These are phyloP conservation scores for Xylaria sp. DNA, from an alignment of 2,329 filamentous ascomycete genomes.

Conservation along the genomic window DNA sequence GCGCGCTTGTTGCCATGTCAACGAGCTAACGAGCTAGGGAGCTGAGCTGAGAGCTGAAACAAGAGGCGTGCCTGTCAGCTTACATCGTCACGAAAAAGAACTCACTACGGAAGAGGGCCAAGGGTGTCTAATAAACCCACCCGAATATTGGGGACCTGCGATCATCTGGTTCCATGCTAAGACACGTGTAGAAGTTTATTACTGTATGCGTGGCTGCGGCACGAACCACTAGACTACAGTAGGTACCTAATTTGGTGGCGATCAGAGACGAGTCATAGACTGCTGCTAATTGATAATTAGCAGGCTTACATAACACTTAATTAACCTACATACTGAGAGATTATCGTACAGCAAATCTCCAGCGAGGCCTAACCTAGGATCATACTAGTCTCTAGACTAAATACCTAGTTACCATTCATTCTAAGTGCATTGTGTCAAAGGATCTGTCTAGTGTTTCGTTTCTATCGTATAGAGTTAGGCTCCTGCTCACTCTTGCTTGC, in stretches of 20 bases:
- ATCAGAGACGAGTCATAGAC: background rate
- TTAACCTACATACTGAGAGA: background rate
- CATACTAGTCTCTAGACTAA: background rate
- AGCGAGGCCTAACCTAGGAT: background rate
- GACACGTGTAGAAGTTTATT: conserved; percentile 9
- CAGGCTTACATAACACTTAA: background rate
- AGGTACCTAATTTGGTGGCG: background rate
- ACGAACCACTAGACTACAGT: background rate
- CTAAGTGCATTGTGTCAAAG: conserved; percentile 1
- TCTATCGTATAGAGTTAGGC: background rate
- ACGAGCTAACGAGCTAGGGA: conserved; percentile 13
- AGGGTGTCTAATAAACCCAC: conserved; percentile 15
- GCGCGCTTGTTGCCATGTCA: conserved; percentile 26
- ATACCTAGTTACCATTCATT: background rate
- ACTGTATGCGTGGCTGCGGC: conserved; percentile 22
- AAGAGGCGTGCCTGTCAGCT: conserved; percentile 28
- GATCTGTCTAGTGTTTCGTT: conserved; percentile 12
- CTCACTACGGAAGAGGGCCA: conserved; percentile 15
- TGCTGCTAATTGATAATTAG: background rate
- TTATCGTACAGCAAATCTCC: no score
- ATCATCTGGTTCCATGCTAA: conserved; percentile 4
- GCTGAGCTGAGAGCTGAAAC: conserved; percentile 31
- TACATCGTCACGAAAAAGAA: conserved; percentile 11
- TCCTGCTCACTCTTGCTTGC: background rate
- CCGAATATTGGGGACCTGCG: conserved; percentile 28